These are phyloP conservation scores for Clarireedia sp. DNA, from an alignment of 2,329 filamentous ascomycete genomes.

Conservation along the genomic window DNA sequence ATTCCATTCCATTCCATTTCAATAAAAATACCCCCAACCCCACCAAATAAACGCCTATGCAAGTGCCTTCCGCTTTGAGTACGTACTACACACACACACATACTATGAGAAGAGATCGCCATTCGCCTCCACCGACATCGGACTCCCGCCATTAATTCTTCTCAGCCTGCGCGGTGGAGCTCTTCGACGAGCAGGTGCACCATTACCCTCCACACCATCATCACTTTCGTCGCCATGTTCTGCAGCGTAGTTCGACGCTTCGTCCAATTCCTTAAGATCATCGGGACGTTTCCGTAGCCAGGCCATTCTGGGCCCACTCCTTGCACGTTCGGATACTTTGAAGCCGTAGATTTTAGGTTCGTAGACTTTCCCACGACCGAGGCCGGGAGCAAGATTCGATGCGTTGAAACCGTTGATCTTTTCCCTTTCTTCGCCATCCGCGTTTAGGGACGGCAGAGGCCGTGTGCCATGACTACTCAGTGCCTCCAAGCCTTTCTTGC, in stretches of 20 bases:
- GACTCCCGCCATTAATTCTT: constrained; percentile 23
- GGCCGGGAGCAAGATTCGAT: constrained; percentile 78
- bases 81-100: too few species aligned
- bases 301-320: constrained; percentile 89
- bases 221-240: constrained; percentile 50
- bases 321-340: constrained; percentile 81
- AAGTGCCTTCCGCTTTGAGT: neutral
- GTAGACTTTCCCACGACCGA: constrained; percentile 78
- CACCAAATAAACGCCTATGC: neutral
- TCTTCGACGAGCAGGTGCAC: constrained; percentile 14
- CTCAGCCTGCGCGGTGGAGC: constrained; percentile 11
- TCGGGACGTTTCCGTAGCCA: constrained; percentile 83
- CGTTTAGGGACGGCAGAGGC: constrained; percentile 31
- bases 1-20: neutral
- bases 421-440: constrained; percentile 36
- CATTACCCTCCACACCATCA: constrained; percentile 37
- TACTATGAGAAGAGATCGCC: constrained; percentile 14
- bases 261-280: constrained; percentile 77
- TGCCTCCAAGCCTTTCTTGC: constrained; percentile 58
- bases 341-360: constrained; percentile 97
- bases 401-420: constrained; percentile 81
- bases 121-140: constrained; percentile 28
- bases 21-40: neutral
- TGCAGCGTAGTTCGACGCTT: constrained; percentile 50
- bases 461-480: constrained; percentile 33